These are phyloP conservation scores for Vachellia collinsii DNA, from an alignment of 306 rosid species.

Conservation along the genomic window DNA sequence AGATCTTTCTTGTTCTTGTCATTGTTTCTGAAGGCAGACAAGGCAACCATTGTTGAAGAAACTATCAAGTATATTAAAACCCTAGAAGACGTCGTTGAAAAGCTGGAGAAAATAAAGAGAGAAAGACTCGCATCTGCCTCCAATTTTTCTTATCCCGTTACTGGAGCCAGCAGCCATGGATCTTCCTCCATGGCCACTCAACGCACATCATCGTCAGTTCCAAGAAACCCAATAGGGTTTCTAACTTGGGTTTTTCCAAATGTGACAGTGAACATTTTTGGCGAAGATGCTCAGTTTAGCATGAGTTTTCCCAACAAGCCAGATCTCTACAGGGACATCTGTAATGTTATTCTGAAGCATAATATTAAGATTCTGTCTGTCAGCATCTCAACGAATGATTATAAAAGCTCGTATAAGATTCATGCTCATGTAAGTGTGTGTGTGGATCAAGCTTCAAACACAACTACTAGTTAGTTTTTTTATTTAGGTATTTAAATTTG, in stretches of 20 bases:
- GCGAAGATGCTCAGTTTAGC: constrained; percentile 49
- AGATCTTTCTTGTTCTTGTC: neutral
- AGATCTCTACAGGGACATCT: constrained; percentile 43
- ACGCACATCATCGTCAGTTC: neutral
- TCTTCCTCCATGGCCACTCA: neutral
- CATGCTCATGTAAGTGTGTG: constrained; percentile 53
- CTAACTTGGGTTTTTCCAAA: constrained; percentile 55
- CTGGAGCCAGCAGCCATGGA: no score
- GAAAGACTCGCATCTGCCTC: constrained; percentile 41
- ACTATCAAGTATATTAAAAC: constrained; percentile 52
- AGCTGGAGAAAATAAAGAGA: constrained; percentile 44
- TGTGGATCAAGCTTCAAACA: neutral
- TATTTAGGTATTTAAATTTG: neutral
- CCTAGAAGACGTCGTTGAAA: constrained; percentile 40
- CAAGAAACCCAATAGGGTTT: constrained; percentile 1
- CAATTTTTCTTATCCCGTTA: no score
- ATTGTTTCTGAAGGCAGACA: constrained; percentile 47
- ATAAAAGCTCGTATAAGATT: constrained; percentile 46
- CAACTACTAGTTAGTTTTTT: neutral
- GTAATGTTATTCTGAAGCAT: constrained; percentile 49
- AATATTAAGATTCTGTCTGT: constrained; percentile 44
- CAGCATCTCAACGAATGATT: constrained; percentile 37
- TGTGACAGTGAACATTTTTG: constrained; percentile 46
- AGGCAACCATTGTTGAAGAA: constrained; percentile 60
- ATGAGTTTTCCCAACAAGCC: constrained; percentile 49